phyloP scores from a whole-genome alignment of 495 filamentous ascomycete genomes.

The Aspergillus hancockii region DNA sequence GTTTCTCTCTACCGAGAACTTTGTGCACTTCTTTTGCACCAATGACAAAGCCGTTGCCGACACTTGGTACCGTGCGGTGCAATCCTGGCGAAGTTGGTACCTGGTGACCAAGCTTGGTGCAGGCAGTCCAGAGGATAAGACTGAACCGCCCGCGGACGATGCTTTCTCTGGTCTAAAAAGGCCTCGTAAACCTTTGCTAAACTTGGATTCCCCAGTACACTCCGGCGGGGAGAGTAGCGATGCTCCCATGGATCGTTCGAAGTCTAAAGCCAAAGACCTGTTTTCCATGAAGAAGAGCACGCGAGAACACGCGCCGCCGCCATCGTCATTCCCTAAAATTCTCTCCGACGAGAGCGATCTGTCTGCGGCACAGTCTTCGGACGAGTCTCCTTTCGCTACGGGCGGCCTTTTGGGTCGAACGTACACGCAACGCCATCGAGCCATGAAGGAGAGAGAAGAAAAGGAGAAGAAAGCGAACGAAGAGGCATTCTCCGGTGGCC shows the following conservation, averaged over 20 bases:
- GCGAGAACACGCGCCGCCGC: conserved; percentile 47
- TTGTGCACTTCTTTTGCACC: conserved; percentile 87
- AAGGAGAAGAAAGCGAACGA: conserved; percentile 33
- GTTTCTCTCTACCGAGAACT: conserved; percentile 80
- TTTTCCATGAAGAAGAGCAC: conserved; percentile 37
- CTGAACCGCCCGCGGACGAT: conserved; percentile 17
- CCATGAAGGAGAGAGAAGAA: conserved; percentile 56
- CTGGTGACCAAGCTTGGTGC: conserved; percentile 65
- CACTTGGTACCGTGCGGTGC: conserved; percentile 67
- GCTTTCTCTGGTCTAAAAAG: conserved; percentile 27
- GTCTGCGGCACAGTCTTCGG: conserved; percentile 24
- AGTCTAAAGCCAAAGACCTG: conserved; percentile 24
- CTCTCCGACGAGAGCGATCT: conserved; percentile 32
- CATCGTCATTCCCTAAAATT: conserved; percentile 41
- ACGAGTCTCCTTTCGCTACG: conserved; percentile 53
- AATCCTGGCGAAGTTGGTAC: conserved; percentile 89
- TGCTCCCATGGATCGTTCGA: conserved; percentile 22
- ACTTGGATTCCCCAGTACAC: conserved; percentile 49
- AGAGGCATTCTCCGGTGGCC: conserved; percentile 28
- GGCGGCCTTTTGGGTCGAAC: conserved; percentile 61
- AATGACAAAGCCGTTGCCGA: conserved; percentile 66
- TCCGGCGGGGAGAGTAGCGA: conserved; percentile 7
- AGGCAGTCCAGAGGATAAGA: conserved; percentile 36
- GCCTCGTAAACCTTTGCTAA: conserved; percentile 56
- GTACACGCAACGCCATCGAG: conserved; percentile 61